Evolutionary conservation across 176 grass and related monocot species (phyloP), one percentile per base, ranked within the genome.

Genomic region (Ampelocalamus luodianensis): DNA sequence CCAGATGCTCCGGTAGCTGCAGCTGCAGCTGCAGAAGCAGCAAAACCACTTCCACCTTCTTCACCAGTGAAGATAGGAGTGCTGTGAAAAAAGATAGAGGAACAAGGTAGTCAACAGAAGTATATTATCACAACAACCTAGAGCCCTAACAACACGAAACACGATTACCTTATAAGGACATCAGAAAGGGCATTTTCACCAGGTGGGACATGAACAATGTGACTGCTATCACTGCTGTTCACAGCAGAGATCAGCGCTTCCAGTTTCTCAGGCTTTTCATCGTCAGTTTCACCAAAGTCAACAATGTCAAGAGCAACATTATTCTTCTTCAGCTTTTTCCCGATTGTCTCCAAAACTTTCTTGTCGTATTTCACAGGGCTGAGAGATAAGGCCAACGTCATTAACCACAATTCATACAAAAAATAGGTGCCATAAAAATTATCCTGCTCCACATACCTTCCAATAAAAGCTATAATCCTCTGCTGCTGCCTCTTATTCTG

Each of bases 401-500:
- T 76, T 79, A 83, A 17, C 17, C 23, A 39, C 17, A 18, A 82
- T 48, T 67, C 43, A 78, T 26, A 65, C 11, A 81, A 59, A 65
- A 55, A 39, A 37, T 61, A 58, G 22, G 27, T 51, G 54, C 0
- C 34, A 37, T 7, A 10, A 16, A 80, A 81, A 5, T 29, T 79
- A 86, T 56, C 60, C 6, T 29, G 56, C 4, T 22, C 5, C 2
- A 8, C 51, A 18, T 94, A 99, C 96, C 96, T 99, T 92, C 97
- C 97, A 26, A 93, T 89, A 79, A 99, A 99, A 77, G 91, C 97
- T 81, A 99, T 94, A 69, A 99, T 99, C 69, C 97, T 87, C 85
- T 99, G 97, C 69, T 94, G 93, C 40, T 99, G 97, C 81, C 90
- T 99, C 89, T 99, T 99, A 73, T 99, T 99, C 84, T 99, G 97